Conservation (phyloP, 75 land plant species). For the Cunninghamia lanceolata region DNA sequence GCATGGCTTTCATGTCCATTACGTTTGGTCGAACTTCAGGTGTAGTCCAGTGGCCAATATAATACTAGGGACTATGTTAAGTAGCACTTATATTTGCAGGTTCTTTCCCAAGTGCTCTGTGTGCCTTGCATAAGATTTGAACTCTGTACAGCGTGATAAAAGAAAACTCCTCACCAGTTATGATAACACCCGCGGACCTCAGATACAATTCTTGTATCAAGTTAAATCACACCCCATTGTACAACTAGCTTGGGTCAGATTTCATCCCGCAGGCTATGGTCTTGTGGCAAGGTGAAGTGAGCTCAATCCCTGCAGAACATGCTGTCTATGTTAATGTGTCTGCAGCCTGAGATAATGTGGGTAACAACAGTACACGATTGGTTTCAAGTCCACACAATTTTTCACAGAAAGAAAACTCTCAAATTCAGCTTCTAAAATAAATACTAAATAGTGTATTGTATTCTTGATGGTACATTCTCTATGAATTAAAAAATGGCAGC, state of each 20-base stretch:
- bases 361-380: neutral
- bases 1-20: neutral
- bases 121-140: neutral
- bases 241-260: neutral
- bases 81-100: neutral
- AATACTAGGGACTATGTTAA: neutral
- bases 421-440: neutral
- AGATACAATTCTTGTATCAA: neutral
- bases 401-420: neutral
- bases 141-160: neutral
- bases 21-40: neutral
- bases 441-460: neutral
- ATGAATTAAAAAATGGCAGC: neutral
- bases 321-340: neutral
- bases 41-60: neutral
- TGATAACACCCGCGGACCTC: neutral
- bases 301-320: neutral
- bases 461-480: neutral
- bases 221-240: neutral
- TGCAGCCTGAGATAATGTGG: neutral
- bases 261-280: too few species aligned
- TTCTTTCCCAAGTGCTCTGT: neutral
- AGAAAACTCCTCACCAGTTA: neutral
- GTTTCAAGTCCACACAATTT: neutral
- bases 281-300: neutral